Percentiles rank a stretch among this genome's conserved stretches.
These are phyloP conservation scores for Phaeosphaeriaceae sp. DNA, from an alignment of 2,329 filamentous ascomycete species.

Conservation along the genomic window DNA sequence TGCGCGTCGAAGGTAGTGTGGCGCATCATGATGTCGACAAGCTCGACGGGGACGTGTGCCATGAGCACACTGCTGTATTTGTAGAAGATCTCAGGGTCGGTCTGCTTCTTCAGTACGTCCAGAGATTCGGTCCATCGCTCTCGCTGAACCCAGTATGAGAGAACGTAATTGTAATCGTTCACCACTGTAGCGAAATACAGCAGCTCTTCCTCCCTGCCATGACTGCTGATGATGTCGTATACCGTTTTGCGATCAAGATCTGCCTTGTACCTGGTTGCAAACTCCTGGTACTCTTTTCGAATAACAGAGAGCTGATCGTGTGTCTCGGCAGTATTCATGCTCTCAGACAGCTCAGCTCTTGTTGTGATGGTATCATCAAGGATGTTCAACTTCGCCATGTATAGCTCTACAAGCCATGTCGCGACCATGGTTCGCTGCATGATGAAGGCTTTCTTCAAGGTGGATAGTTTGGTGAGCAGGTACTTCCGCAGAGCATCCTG, in stretches of 20 bases:
- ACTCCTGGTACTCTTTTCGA: conserved; percentile 84
- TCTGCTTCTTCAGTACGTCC: conserved; percentile 90
- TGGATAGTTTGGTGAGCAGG: conserved; percentile 80
- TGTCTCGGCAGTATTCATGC: conserved; percentile 73
- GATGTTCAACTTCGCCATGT: conserved; percentile 95
- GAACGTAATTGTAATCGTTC: conserved; percentile 91
- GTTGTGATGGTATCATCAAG: conserved; percentile 94
- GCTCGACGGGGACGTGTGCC: conserved; percentile 81
- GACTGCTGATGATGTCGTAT: conserved; percentile 95
- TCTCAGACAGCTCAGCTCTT: conserved; percentile 80
- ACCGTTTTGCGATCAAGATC: conserved; percentile 91
- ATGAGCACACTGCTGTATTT: conserved; percentile 97
- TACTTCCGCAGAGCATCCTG: conserved; percentile 92
- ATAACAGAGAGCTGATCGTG: conserved; percentile 75
- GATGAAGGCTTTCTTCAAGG: conserved; percentile 79
- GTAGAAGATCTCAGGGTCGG: conserved; percentile 91
- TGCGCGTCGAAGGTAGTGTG: conserved; percentile 85
- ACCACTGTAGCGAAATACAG: conserved; percentile 88
- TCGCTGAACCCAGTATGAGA: conserved; percentile 96
- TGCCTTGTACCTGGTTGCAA: conserved; percentile 81
- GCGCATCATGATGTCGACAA: conserved; percentile 95
- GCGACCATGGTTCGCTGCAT: conserved; percentile 98
- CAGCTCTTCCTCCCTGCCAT: conserved; percentile 91
- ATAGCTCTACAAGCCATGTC: conserved; percentile 93
- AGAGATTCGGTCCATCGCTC: conserved; percentile 91